Percentiles rank a stretch among this genome's conserved stretches.
Evolutionary conservation across 495 filamentous ascomycete genomes (phyloP).

Genomic region (Aspergillus avenaceus): DNA sequence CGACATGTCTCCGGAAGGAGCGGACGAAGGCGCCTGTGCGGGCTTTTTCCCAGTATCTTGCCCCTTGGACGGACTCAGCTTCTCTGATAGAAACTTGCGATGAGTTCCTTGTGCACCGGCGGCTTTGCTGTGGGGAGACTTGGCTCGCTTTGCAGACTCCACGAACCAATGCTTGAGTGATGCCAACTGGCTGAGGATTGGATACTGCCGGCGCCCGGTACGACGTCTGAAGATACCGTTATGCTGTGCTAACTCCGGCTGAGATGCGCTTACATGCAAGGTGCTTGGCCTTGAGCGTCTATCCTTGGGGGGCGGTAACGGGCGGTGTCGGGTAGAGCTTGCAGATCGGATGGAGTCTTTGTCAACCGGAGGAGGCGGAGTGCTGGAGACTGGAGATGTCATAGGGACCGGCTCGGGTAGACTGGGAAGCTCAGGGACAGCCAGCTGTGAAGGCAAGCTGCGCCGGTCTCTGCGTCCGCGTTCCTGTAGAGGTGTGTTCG

Average conservation of each 20-base stretch:
- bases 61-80: constrained; percentile 39
- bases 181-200: constrained; percentile 72
- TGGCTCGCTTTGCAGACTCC: constrained; percentile 69
- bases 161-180: constrained; percentile 87
- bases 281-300: constrained; percentile 70
- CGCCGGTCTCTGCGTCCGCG: constrained; percentile 54
- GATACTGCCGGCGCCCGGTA: constrained; percentile 56
- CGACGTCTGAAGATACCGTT: constrained; percentile 53
- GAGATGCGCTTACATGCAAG: constrained; percentile 73
- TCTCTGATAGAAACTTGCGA: constrained; percentile 40
- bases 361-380: constrained; percentile 62
- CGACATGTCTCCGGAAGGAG: constrained; percentile 22
- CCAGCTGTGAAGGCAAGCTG: constrained; percentile 47
- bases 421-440: constrained; percentile 64
- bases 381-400: constrained; percentile 35
- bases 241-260: constrained; percentile 56
- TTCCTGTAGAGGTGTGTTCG: constrained; percentile 27
- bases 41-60: constrained; percentile 35
- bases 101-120: constrained; percentile 20
- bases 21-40: constrained; percentile 13
- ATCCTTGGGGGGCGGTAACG: constrained; percentile 85
- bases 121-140: constrained; percentile 52
- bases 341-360: constrained; percentile 71
- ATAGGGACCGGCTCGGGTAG: constrained; percentile 56
- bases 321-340: constrained; percentile 65